Evolutionary conservation across 148 eudicot genomes (phyloP), one percentile per base, ranked within the genome.

Genomic region (Bassia scoparia): DNA sequence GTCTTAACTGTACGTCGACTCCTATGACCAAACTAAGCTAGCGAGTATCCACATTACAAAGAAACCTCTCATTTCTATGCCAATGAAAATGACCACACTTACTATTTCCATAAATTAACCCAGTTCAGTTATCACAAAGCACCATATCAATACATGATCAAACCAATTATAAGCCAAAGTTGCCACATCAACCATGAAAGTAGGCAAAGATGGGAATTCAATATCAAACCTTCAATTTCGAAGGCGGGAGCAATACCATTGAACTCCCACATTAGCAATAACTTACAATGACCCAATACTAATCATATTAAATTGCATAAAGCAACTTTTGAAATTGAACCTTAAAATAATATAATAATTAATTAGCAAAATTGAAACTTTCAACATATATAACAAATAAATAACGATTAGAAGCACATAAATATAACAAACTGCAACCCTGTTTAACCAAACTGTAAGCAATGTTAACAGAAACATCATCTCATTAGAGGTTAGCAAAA

Each of bases 401-500:
- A 63, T 21, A 38, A 46, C 0, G 38, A 53, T 8, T 24, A 29
- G 50, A 73, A 29, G 54, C n/a, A 38, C 41, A 65, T 21, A 49
- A 54, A 34, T 12, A 67, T 46, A 17, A 33, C 67, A 67, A 76
- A 94, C 93, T 83, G 93, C 97, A 94, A 73, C 97, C 96, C 31
- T 82, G 89, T 78, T 89, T 84, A 27, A 86, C 95, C 83, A 94
- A 70, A 76, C 77, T 80, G 72, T 31, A 79, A 30, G 93, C 96
- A 59, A 94, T 80, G 77, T 81, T 87, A 27, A 75, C 56, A 67
- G 97, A 94, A 68, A 89, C 77, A 46, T 86, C 88, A 68, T 94
- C 98, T 21, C 97, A 81, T 80, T 86, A 50, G 91, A 89, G 54
- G 97, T 91, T 34, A 94, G 81, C 82, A 94, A 70, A 48, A 94